Conservation (phyloP, 768 basidiomycete species). For the Amanita rubescens region DNA sequence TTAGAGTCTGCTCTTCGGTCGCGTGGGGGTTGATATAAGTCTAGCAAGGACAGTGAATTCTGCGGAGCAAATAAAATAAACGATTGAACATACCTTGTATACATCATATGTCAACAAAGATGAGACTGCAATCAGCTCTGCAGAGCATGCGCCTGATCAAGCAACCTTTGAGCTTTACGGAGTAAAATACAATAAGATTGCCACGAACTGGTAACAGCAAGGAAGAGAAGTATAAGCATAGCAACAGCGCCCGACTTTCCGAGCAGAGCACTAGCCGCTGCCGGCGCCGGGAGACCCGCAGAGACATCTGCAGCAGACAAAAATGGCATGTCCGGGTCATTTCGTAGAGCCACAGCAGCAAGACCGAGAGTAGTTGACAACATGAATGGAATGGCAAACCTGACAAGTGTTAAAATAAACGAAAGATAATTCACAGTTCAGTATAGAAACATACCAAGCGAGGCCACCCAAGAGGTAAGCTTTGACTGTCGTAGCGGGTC, state of each 20-base stretch:
- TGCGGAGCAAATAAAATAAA: neutral
- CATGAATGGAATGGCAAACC: conserved; percentile 82
- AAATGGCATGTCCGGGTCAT: conserved; percentile 44
- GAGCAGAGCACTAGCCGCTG: conserved; percentile 76
- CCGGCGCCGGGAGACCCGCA: conserved; percentile 82
- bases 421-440: neutral
- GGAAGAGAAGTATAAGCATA: conserved; percentile 74
- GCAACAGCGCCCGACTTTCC: conserved; percentile 76
- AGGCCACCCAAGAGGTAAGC: conserved; percentile 86
- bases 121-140: conserved; percentile 90
- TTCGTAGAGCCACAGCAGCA: conserved; percentile 74
- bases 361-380: conserved; percentile 87
- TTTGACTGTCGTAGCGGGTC: conserved; percentile 81
- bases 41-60: conserved; percentile 27
- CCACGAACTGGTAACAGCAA: conserved; percentile 64
- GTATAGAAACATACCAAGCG: conserved; percentile 52
- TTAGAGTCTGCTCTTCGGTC: conserved; percentile 63
- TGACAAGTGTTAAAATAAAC: conserved; percentile 13
- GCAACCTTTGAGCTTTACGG: neutral
- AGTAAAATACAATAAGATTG: neutral
- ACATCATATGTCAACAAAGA: conserved; percentile 79
- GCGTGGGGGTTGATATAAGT: conserved; percentile 77
- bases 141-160: conserved; percentile 51
- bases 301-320: conserved; percentile 59
- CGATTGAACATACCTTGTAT: conserved; percentile 47